Conservation (phyloP, 2,329 filamentous ascomycete species). For the Elsinoe batatas region DNA sequence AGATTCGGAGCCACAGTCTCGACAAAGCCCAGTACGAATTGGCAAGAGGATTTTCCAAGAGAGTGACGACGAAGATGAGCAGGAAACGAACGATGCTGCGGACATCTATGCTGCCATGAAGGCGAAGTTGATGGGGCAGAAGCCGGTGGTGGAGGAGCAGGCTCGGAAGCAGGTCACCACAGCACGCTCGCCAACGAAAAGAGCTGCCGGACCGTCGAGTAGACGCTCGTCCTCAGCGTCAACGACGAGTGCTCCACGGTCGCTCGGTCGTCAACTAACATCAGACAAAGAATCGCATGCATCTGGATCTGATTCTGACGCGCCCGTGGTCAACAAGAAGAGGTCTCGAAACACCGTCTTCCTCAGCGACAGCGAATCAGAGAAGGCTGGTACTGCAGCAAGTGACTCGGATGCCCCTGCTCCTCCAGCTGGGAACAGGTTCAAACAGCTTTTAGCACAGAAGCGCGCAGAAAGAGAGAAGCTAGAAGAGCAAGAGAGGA, state of each 20-base stretch:
- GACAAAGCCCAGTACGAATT: background rate
- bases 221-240: background rate
- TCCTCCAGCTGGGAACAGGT: slow-evolving; percentile 36
- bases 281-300: background rate
- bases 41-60: slow-evolving; percentile 7
- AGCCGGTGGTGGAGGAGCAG: background rate
- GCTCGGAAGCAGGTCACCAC: background rate
- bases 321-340: background rate
- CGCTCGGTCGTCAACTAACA: background rate
- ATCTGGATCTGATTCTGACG: slow-evolving; percentile 3
- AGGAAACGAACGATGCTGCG: background rate
- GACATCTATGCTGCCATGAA: slow-evolving; percentile 12
- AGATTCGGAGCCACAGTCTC: background rate
- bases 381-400: slow-evolving; percentile 8
- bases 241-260: background rate
- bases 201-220: no score
- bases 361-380: background rate
- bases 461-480: slow-evolving; percentile 58
- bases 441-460: slow-evolving; percentile 61
- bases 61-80: slow-evolving; percentile 1
- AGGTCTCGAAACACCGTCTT: background rate
- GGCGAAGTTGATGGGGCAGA: background rate
- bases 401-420: slow-evolving; percentile 25
- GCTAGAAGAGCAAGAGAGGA: slow-evolving; percentile 39
- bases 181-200: background rate